phyloP scores from a whole-genome alignment of 2,329 filamentous ascomycete species.

The Ophiosphaerella herpotricha region DNA sequence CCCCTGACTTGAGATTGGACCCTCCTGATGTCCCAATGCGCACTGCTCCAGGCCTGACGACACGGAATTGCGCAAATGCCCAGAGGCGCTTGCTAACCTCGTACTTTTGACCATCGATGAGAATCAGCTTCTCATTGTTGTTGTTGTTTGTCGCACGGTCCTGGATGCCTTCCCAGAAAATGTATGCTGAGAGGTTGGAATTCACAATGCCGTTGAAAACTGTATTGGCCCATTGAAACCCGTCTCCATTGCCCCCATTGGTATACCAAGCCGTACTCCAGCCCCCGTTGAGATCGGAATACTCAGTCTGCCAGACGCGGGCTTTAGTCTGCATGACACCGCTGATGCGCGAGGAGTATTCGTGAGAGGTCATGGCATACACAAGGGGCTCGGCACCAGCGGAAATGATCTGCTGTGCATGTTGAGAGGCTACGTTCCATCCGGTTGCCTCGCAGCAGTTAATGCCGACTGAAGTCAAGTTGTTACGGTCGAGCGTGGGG shows the following conservation, averaged over 20 bases:
- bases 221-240: conserved; percentile 61
- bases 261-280: conserved; percentile 54
- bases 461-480: conserved; percentile 45
- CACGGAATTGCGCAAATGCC: conserved; percentile 50
- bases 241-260: conserved; percentile 55
- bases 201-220: conserved; percentile 57
- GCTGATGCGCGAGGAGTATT: conserved; percentile 49
- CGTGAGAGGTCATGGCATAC: conserved; percentile 50
- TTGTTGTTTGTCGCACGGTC: conserved; percentile 47
- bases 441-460: conserved; percentile 54
- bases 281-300: conserved; percentile 50
- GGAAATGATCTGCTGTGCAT: conserved; percentile 45
- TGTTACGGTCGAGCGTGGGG: conserved; percentile 44
- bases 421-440: conserved; percentile 47
- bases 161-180: conserved; percentile 60
- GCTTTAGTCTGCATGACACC: conserved; percentile 49
- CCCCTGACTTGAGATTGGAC: conserved; percentile 36
- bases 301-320: conserved; percentile 60
- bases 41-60: conserved; percentile 47
- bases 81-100: conserved; percentile 45
- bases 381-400: conserved; percentile 47
- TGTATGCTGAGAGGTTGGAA: conserved; percentile 56
- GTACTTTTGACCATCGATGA: conserved; percentile 42
- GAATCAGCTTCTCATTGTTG: conserved; percentile 42
- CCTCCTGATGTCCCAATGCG: conserved; percentile 41